Evolutionary conservation across 2,329 filamentous ascomycete genomes (phyloP).

Genomic region (Botrytis paeoniae): DNA sequence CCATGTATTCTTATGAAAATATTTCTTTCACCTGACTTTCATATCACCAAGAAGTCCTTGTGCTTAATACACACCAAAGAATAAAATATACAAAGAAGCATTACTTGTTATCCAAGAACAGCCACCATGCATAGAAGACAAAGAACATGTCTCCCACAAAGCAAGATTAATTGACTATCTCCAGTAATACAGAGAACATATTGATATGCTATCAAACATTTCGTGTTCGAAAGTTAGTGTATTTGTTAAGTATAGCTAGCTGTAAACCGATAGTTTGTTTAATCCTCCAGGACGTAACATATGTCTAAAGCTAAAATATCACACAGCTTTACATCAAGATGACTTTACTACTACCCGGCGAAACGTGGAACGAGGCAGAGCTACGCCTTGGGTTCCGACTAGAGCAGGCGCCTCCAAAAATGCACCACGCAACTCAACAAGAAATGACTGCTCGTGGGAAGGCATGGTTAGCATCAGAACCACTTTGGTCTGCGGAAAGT

Average conservation of each 20-base stretch:
- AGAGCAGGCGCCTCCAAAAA: not conserved
- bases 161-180: not conserved
- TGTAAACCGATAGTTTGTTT: not conserved
- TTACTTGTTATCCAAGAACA: constrained; percentile 7
- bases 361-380: not conserved
- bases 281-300: not conserved
- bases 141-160: not conserved
- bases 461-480: not conserved
- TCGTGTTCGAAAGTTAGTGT: not conserved
- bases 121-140: not conserved
- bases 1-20: not conserved
- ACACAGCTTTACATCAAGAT: not conserved
- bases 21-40: not conserved
- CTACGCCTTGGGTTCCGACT: not conserved
- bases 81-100: not conserved
- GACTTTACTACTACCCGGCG: not conserved
- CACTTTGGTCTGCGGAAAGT: not conserved
- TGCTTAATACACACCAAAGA: not conserved
- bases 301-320: not conserved
- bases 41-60: not conserved
- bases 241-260: not conserved
- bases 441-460: not conserved
- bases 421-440: rapidly evolving
- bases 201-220: not conserved
- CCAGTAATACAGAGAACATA: not conserved